Evolutionary conservation across 225 moss, liverwort and hornwort genomes (phyloP).

Genomic region (Pseudisothecium myosuroides): DNA sequence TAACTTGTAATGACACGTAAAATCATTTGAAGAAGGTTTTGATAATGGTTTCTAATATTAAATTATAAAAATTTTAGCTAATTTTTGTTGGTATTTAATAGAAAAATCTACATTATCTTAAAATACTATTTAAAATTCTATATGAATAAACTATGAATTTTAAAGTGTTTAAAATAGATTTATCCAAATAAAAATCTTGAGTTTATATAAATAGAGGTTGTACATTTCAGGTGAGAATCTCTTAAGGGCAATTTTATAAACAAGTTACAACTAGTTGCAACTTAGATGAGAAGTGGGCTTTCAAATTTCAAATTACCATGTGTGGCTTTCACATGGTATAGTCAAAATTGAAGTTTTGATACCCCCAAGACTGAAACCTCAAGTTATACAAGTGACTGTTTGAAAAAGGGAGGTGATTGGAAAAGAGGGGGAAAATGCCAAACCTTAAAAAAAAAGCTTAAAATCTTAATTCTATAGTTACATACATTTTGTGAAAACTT

Average conservation of each 20-base stretch:
- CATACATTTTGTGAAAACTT: not conserved
- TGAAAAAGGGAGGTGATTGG: fast-evolving
- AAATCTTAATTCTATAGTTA: fast-evolving
- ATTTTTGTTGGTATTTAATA: not conserved
- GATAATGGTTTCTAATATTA: fast-evolving
- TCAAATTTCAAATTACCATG: not conserved
- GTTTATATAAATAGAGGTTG: not conserved
- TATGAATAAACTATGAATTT: not conserved
- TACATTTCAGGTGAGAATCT: fast-evolving
- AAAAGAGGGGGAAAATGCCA: fast-evolving
- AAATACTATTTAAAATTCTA: fast-evolving
- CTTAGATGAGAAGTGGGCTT: not conserved
- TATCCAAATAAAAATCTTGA: not conserved
- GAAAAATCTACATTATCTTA: fast-evolving
- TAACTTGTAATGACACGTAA: not conserved
- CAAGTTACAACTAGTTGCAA: not conserved
- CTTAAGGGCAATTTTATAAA: fast-evolving
- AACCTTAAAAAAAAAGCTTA: not conserved
- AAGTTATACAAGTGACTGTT: not conserved
- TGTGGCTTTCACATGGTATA: not conserved
- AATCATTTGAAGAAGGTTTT: not conserved
- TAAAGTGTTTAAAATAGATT: fast-evolving
- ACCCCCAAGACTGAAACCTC: not conserved
- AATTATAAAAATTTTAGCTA: not conserved
- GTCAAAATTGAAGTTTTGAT: not conserved